Base-by-base conservation (phyloP, 2,329 filamentous ascomycete species). In the Incumbomyces delicatus region DNA sequence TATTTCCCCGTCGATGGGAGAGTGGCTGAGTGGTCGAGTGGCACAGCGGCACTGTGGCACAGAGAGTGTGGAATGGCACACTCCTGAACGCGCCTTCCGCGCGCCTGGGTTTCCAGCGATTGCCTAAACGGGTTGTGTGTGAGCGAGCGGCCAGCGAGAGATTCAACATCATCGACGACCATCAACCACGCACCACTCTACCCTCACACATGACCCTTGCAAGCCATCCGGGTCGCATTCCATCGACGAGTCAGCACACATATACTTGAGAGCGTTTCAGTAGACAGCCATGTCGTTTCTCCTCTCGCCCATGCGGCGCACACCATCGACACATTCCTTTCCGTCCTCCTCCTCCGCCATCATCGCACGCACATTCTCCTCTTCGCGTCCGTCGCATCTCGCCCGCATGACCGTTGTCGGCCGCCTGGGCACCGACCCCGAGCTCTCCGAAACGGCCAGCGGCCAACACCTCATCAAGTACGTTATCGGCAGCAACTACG, bases 391-490 rank as follows among this genome's bases (percentile, higher is more conserved):
- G 41, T 59, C 71, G 36, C 69, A 70, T 55, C 61, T 92, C 56
- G 86, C 92, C 57, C 84, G 82, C 67, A 84, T 98, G 72, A 84
- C 81, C 60, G 73, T 98, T 66, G 76, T 95, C 57, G 92, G 92
- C 61, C 84, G 88, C 66, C 80, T 98, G 43, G 87, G 78, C 51
- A 77, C 80, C 58, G 76, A 79, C 44, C 90, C 92, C 49, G 89
- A 95, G 73, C 60, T 88, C 55, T 73, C 76, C 32, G 66, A 79
- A 49, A 86, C 85, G 40, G 76, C 77, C 59, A 81, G 71, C 44
- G 87, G 87, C 49, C 75, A 75, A 53, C 85, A 94, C 53, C 60
- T 94, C 49, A 63, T 96, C 60, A 78, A 77, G 58, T 96, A 94
- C 64, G 70, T 80, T 3, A 71, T 98, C 52, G 89, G 79, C 43